These are phyloP conservation scores for Chaetomiaceae sp. DNA, from an alignment of 2,329 filamentous ascomycete genomes.

Conservation along the genomic window DNA sequence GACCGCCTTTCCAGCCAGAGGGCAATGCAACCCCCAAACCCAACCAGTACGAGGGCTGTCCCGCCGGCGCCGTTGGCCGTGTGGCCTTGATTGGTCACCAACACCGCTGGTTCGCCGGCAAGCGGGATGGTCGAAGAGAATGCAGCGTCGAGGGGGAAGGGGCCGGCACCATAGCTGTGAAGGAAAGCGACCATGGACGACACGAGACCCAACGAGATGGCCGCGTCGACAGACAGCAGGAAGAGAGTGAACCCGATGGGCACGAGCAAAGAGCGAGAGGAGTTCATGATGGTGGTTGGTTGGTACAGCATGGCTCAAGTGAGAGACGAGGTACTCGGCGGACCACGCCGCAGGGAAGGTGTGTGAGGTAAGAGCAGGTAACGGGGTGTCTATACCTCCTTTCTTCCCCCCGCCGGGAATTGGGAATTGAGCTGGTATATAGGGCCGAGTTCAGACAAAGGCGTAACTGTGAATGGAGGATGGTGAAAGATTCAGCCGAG, in stretches of 20 bases:
- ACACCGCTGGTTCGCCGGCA: slow-evolving; percentile 26
- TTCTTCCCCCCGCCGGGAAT: too few species aligned
- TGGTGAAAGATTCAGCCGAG: background rate
- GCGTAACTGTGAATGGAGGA: background rate
- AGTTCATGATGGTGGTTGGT: background rate
- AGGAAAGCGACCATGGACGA: slow-evolving; percentile 35
- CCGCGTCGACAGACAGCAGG: slow-evolving; percentile 32
- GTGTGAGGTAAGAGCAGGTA: too few species aligned
- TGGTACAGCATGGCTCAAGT: too few species aligned
- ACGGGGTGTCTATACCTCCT: too few species aligned
- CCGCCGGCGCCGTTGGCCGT: slow-evolving; percentile 37
- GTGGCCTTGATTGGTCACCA: slow-evolving; percentile 37
- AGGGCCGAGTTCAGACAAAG: background rate
- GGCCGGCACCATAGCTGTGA: slow-evolving; percentile 26
- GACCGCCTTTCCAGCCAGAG: slow-evolving; percentile 26
- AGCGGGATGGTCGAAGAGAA: slow-evolving; percentile 24
- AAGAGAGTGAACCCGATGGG: slow-evolving; percentile 25
- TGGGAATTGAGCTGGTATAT: too few species aligned
- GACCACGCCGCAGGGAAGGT: too few species aligned
- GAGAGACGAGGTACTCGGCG: too few species aligned
- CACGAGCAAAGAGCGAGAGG: slow-evolving; percentile 1
- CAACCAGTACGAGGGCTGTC: slow-evolving; percentile 32
- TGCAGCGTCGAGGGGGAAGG: slow-evolving; percentile 23
- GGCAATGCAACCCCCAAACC: slow-evolving; percentile 29
- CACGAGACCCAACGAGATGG: slow-evolving; percentile 35